Evolutionary conservation across 345 rosid genomes (phyloP), one percentile per base, ranked within the genome.

Genomic region (Gossypium herbaceum): DNA sequence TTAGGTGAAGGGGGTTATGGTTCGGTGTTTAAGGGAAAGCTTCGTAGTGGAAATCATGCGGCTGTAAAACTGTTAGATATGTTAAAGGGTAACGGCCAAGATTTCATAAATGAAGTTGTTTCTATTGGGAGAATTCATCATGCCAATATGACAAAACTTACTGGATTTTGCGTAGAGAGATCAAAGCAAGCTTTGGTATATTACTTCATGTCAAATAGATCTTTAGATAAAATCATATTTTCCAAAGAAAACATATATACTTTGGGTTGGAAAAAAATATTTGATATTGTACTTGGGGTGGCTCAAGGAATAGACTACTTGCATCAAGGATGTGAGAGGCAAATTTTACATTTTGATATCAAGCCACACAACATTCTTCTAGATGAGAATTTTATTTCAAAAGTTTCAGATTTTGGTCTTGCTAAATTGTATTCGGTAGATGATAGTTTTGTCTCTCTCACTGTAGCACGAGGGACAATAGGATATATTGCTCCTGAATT

Each of bases 361-460:
- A 67, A 67, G 6, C 55, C 71, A 45, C 71, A 67, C 7, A 47
- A 67, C 19, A 67, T 67, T 45, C 71, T 67, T 67, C 41, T 67
- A 13, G 41, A 67, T 13, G 41, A 66, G 1, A 73, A 73, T 6
- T 66, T 73, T 12, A 45, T n/a, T 4, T 73, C 80, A 12, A 78
- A 78, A 19, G 27, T 78, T 45, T 73, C 68, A 0, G 73, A 78
- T 44, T 78, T 78, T 6, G 80, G 80, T 12, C 76, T 77, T 10
- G 76, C 76, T 0, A 77, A 64, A 45, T 19, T 73, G 4, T 78
- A 57, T 9, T 39, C 76, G 3, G 12, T 27, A 0, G 68, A 57
- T 0, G 67, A 78, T 3, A 78, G 44, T 51, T 29, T 73, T 9
- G 68, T 78, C 6, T 22, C 76, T 10, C 76, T 78, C 0, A 78